A percentile compares a stretch with the other conserved stretches of the same genome.
phyloP scores from a whole-genome alignment of 2,329 filamentous ascomycete genomes.

The Trichoderma sp. region DNA sequence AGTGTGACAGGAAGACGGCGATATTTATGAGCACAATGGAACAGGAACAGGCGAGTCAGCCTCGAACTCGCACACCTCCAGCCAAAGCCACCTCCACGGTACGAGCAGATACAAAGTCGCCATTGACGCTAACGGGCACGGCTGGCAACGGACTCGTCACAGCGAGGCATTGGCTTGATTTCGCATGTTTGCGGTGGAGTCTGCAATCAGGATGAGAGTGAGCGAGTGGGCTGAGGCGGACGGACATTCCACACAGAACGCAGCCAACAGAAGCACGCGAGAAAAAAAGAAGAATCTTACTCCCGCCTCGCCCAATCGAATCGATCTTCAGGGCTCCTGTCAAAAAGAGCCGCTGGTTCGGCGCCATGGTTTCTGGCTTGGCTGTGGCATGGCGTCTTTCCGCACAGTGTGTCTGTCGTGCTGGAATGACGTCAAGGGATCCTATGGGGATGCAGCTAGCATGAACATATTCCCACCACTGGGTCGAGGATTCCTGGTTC shows the following conservation, averaged over 20 bases:
- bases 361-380: neutral
- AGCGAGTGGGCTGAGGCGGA: neutral
- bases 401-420: neutral
- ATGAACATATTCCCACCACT: neutral
- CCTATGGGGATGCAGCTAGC: neutral
- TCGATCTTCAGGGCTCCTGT: conserved; percentile 15
- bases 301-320: neutral
- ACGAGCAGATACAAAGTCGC: neutral
- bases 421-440: conserved; percentile 11
- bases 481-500: neutral
- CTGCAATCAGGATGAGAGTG: neutral
- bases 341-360: neutral
- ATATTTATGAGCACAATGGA: neutral
- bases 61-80: neutral
- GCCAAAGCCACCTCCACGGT: neutral
- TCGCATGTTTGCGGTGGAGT: conserved; percentile 15
- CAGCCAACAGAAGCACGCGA: neutral
- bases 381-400: neutral
- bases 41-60: neutral
- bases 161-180: neutral
- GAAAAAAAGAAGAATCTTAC: neutral
- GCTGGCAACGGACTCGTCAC: conserved; percentile 2
- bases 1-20: neutral
- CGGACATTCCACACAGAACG: neutral
- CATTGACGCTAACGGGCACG: conserved; percentile 14